Base-by-base conservation (phyloP, 352 stramenopile genomes). In the Phytophthora pinifolia region DNA sequence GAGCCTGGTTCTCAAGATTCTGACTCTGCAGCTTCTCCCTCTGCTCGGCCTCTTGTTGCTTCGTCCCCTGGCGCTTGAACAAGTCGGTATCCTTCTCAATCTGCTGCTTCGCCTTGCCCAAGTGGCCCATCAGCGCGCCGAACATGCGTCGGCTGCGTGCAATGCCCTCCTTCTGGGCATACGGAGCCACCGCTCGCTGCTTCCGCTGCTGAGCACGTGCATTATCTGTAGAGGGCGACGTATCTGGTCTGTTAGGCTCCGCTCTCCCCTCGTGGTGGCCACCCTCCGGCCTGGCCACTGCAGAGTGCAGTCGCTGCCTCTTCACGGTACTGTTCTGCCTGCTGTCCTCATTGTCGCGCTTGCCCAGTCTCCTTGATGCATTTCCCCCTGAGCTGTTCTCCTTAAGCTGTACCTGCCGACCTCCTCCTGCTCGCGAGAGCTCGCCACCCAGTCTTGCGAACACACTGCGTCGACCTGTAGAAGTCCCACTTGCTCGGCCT, bases 111-210 rank as follows among this genome's bases (percentile, higher is more conserved):
- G 83, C 83, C 45, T 87, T 89, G 42, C 77, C 83, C 13, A 93
- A 51, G 62, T 93, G 83, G 2, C 81, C 79, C 81, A 93, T 91
- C 13, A 93, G 46, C 25, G 79, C 77, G 9, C 83, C 83, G 65
- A 93, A 93, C 81, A 93, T 88, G 39, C 83, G 80, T 13, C 79
- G 77, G 43, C 77, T 90, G 20, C 83, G 70, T 37, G 76, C 80
- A 45, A 88, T 77, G 17, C 71, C 77, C 7, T 88, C 80, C 22
- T 85, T 86, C 43, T 85, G 68, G 32, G 69, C 55, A 45, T 85
- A 86, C 25, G 77, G 71, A 17, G 74, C 80, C 12, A 87, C 67
- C 13, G 67, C 72, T n/a, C 76, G 72, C 53, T 76, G 81, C 44
- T 82, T 79, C 5, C 56, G 50, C 43, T 87, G 61, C 30, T 72